Percentiles rank a stretch among this genome's conserved stretches.
Evolutionary conservation across 148 eudicot genomes (phyloP).

Genomic region (Fagopyrum tataricum): DNA sequence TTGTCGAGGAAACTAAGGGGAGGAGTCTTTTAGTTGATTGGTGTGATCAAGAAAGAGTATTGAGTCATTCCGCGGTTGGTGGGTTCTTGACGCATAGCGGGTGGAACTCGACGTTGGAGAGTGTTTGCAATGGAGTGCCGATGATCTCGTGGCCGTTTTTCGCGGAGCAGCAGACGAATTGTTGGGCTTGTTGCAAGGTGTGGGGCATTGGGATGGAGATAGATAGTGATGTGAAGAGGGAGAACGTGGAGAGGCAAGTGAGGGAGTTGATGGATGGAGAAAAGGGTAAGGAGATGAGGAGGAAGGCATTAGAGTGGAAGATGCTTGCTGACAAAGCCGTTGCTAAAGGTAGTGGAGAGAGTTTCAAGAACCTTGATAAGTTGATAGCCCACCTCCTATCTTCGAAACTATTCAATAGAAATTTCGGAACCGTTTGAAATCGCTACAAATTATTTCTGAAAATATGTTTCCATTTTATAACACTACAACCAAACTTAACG

Average conservation of each 20-base stretch:
- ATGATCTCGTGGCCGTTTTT: background rate
- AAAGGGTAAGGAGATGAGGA: background rate
- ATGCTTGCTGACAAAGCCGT: background rate
- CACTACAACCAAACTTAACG: no score
- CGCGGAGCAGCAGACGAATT: background rate
- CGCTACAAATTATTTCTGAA: no score
- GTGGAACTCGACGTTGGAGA: background rate
- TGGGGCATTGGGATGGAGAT: slow-evolving; percentile 1
- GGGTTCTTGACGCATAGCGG: background rate
- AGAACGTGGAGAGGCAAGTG: background rate
- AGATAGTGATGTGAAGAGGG: background rate
- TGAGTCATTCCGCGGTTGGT: background rate
- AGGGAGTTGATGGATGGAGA: background rate
- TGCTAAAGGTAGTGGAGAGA: background rate
- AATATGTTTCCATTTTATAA: no score
- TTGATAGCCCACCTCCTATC: background rate
- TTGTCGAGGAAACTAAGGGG: background rate
- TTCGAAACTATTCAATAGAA: no score
- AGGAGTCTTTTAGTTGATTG: background rate
- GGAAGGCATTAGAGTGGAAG: background rate
- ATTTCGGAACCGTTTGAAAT: no score
- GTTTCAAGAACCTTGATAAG: background rate
- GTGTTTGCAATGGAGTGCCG: background rate
- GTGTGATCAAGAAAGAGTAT: background rate
- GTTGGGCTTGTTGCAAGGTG: background rate